Evolutionary conservation across 768 basidiomycete genomes (phyloP), one percentile per base, ranked within the genome.

Genomic region (Dendrothele bispora): DNA sequence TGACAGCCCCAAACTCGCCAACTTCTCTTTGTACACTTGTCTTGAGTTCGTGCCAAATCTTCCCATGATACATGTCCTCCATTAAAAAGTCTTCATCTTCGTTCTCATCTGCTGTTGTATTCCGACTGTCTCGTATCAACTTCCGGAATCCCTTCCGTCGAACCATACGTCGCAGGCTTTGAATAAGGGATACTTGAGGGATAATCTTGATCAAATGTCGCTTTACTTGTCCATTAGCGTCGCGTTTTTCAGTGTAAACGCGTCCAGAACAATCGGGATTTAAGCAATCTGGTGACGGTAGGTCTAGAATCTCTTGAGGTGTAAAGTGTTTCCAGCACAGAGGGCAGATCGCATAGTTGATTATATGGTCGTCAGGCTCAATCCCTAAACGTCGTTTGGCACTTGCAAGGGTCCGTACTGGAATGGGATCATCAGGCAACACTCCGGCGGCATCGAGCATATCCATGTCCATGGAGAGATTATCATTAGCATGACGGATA

Each of bases 31-130:
- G 20, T 7, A 39, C 55, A 14, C 46, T 43, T 6, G 51, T 55
- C 14, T 39, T 39, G 18, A 39, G 50, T 15, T 48, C 29, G 20
- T 58, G 43, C 60, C 55, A 62, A 4, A 48, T 28, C 12, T n/a
- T 21, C 3, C 55, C 58, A 47, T 62, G 50, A 41, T 52, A 27
- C 21, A 62, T 59, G 46, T 62, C 59, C 14, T 28, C 42, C 60
- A 62, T 62, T 2, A 59, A 36, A 48, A 57, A 61, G 21, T 62
- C 39, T 5, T 56, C 57, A 39, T 60, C 47, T 14, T 58, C 50
- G 21, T 58, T 56, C 14, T 45, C 49, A 14, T 43, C 35, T 12
- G 21, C 24, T 24, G 34, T 42, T 18, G 41, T 29, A 11, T 26
- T 25, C 10, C 50, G 48, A 17, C 43, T 61, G 18, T 55, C 48